Evolutionary conservation across 225 moss, liverwort and hornwort species (phyloP).

Genomic region (Anthoceros angustus): DNA sequence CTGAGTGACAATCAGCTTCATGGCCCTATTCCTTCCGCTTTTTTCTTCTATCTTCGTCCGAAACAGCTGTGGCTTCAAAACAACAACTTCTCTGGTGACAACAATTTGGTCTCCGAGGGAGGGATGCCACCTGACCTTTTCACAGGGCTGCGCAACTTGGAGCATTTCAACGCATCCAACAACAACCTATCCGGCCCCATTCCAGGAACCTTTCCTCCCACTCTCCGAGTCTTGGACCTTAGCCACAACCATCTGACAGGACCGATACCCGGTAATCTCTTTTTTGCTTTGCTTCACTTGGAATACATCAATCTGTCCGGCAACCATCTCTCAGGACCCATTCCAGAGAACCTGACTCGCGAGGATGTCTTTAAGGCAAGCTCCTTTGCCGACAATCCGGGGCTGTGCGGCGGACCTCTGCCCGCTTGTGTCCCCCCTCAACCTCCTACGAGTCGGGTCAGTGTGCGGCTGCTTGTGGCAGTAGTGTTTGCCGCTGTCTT

Average conservation of each 20-base stretch:
- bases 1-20: constrained; percentile 7
- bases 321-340: neutral
- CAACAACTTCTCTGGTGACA: constrained; percentile 2
- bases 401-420: neutral
- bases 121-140: neutral
- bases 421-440: too few relatives aligned
- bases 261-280: neutral
- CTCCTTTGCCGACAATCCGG: constrained; percentile 6
- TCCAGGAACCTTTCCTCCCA: neutral
- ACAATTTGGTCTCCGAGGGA: neutral
- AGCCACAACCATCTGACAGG: constrained; percentile 5
- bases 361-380: neutral
- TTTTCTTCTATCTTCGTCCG: neutral
- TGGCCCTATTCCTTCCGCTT: constrained; percentile 6
- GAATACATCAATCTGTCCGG: constrained; percentile 1
- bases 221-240: constrained; percentile 7
- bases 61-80: neutral
- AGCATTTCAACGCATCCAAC: neutral
- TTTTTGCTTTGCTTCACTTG: neutral
- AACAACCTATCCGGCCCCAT: neutral
- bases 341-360: neutral
- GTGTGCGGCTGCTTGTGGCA: neutral
- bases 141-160: neutral
- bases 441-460: neutral
- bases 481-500: neutral